phyloP scores from a whole-genome alignment of 2,329 filamentous ascomycete species.

The Lachnellula arida region DNA sequence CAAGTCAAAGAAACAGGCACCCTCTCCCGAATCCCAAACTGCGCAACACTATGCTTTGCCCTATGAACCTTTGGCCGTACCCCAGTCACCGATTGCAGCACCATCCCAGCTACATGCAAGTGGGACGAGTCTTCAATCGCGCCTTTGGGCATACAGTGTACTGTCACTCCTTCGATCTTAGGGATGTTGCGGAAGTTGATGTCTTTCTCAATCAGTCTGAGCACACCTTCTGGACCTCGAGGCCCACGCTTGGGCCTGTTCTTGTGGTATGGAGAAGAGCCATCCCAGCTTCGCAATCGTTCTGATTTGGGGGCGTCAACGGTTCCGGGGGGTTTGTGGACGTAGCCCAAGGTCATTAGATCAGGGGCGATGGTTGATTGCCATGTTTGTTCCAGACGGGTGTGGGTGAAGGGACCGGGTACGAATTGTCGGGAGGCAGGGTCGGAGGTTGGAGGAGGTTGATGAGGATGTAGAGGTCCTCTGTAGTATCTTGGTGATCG shows the following conservation, averaged over 20 bases:
- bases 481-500: slow-evolving; percentile 92
- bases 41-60: slow-evolving; percentile 64
- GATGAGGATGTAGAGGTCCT: slow-evolving; percentile 87
- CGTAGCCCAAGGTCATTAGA: slow-evolving; percentile 83
- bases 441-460: slow-evolving; percentile 81
- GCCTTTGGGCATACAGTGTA: slow-evolving; percentile 68
- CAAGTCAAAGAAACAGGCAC: slow-evolving; percentile 72
- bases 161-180: slow-evolving; percentile 70
- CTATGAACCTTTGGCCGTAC: slow-evolving; percentile 66
- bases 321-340: slow-evolving; percentile 77
- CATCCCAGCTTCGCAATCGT: slow-evolving; percentile 80
- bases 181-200: slow-evolving; percentile 83
- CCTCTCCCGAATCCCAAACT: slow-evolving; percentile 70
- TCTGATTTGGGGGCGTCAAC: slow-evolving; percentile 51
- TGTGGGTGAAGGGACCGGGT: slow-evolving; percentile 84
- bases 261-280: slow-evolving; percentile 88
- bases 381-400: slow-evolving; percentile 86
- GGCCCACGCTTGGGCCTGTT: slow-evolving; percentile 83
- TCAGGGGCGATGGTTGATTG: slow-evolving; percentile 81
- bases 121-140: slow-evolving; percentile 67
- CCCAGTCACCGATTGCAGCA: slow-evolving; percentile 81
- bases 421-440: slow-evolving; percentile 83
- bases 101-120: slow-evolving; percentile 77
- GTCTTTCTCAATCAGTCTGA: slow-evolving; percentile 67
- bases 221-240: slow-evolving; percentile 63